Conservation (phyloP, 345 rosid genomes). For the Eucalyptus pauciflora region DNA sequence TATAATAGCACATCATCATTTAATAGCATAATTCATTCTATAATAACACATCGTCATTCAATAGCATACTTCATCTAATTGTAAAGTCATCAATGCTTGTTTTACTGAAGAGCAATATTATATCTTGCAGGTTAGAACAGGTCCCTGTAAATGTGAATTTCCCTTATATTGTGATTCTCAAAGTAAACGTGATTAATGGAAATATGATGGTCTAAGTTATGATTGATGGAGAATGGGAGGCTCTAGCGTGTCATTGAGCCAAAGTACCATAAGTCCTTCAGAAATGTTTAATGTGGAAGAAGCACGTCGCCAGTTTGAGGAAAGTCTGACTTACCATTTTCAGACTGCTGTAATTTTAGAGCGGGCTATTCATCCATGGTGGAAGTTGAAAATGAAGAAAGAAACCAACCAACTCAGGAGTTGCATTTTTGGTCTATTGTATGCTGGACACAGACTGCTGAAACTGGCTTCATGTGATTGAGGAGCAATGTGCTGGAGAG, state of each 20-base stretch:
- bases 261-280: not conserved
- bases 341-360: not conserved
- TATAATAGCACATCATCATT: not conserved
- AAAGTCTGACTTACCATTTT: not conserved
- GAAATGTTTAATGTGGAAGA: not conserved
- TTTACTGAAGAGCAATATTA: not conserved
- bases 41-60: not conserved
- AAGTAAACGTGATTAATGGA: not conserved
- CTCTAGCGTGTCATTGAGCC: not conserved
- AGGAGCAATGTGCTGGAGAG: not conserved
- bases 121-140: constrained; percentile 50
- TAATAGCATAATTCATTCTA: not conserved
- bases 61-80: not conserved
- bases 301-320: not conserved
- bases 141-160: constrained; percentile 66
- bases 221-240: not conserved
- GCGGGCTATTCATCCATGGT: not conserved
- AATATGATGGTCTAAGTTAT: not conserved
- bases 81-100: not conserved
- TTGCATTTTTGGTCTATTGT: not conserved
- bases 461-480: not conserved
- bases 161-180: constrained; percentile 75
- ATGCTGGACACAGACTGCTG: not conserved
- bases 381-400: not conserved
- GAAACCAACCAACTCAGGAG: not conserved